These are phyloP conservation scores for Trichoderma erinaceum DNA, from an alignment of 495 filamentous ascomycete species.

Conservation along the genomic window DNA sequence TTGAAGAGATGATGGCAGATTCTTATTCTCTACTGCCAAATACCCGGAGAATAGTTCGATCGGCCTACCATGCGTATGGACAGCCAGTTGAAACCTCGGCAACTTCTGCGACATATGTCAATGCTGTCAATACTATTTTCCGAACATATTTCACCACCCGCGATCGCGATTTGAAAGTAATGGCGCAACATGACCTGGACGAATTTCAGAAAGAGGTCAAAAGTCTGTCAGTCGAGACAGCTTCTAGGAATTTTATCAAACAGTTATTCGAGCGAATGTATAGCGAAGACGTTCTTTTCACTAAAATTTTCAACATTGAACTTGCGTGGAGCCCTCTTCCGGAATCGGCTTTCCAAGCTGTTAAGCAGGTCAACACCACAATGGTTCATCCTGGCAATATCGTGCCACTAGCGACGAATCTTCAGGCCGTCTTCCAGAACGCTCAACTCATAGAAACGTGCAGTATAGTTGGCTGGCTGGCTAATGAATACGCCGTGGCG, in stretches of 20 bases:
- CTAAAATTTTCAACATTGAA: slow-evolving; percentile 44
- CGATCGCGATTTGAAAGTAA: slow-evolving; percentile 46
- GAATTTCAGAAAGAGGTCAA: slow-evolving; percentile 41
- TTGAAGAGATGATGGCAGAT: slow-evolving; percentile 42
- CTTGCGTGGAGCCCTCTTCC: slow-evolving; percentile 37
- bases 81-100: slow-evolving; percentile 46
- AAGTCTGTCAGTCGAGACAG: slow-evolving; percentile 38
- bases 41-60: slow-evolving; percentile 36
- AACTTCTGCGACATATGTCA: slow-evolving; percentile 54
- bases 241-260: slow-evolving; percentile 43
- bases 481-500: slow-evolving; percentile 70
- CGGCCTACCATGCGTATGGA: slow-evolving; percentile 58
- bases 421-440: slow-evolving; percentile 37
- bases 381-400: slow-evolving; percentile 41
- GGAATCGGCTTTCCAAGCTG: slow-evolving; percentile 36
- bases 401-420: slow-evolving; percentile 38
- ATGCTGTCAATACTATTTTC: slow-evolving; percentile 47
- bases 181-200: slow-evolving; percentile 49
- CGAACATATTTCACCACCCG: slow-evolving; percentile 37
- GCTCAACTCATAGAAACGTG: slow-evolving; percentile 52
- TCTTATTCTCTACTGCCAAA: slow-evolving; percentile 42
- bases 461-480: slow-evolving; percentile 72
- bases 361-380: slow-evolving; percentile 35
- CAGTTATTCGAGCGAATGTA: slow-evolving; percentile 44
- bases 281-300: slow-evolving; percentile 42